Conservation (phyloP, 306 rosid species). For the Datisca glomerata region DNA sequence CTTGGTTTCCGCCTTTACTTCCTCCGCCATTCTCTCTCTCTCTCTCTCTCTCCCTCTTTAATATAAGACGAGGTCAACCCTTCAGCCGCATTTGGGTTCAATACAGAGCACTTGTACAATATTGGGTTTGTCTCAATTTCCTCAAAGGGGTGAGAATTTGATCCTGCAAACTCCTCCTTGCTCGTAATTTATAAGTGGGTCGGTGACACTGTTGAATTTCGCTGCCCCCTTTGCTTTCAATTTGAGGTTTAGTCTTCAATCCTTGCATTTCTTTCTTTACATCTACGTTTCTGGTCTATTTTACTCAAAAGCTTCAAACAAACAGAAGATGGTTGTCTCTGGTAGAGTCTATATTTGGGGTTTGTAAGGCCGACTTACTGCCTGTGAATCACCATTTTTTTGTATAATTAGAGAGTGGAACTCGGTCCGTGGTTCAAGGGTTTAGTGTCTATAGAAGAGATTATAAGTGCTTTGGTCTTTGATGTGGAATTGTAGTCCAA, state of each 20-base stretch:
- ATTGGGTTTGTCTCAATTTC: slow-evolving; percentile 13
- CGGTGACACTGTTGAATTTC: slow-evolving; percentile 48
- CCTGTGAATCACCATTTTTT: slow-evolving; percentile 13
- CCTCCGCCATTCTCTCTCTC: slow-evolving; percentile 48
- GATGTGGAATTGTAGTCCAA: slow-evolving; percentile 41
- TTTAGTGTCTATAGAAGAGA: slow-evolving; percentile 20
- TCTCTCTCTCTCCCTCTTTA: not conserved
- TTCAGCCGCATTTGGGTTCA: slow-evolving; percentile 11
- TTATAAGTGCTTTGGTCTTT: slow-evolving; percentile 14
- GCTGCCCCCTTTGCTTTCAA: slow-evolving; percentile 26
- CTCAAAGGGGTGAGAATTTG: slow-evolving; percentile 23
- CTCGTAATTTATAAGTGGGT: slow-evolving; percentile 43
- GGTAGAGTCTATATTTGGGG: slow-evolving; percentile 26
- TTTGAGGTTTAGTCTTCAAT: slow-evolving; percentile 26
- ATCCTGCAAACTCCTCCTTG: slow-evolving; percentile 20
- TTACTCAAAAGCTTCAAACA: not conserved
- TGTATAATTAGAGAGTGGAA: slow-evolving; percentile 25
- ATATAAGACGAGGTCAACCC: slow-evolving; percentile 3
- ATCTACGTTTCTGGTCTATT: not conserved
- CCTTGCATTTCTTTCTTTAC: slow-evolving; percentile 12
- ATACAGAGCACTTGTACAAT: slow-evolving; percentile 44
- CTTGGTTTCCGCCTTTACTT: slow-evolving; percentile 26
- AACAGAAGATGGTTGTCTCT: slow-evolving; percentile 13
- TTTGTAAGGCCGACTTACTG: slow-evolving; percentile 17
- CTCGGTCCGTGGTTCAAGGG: slow-evolving; percentile 35